Evolutionary conservation across 192 early-diverging fungal genomes (phyloP).

Genomic region (Geranomyces michiganensis): DNA sequence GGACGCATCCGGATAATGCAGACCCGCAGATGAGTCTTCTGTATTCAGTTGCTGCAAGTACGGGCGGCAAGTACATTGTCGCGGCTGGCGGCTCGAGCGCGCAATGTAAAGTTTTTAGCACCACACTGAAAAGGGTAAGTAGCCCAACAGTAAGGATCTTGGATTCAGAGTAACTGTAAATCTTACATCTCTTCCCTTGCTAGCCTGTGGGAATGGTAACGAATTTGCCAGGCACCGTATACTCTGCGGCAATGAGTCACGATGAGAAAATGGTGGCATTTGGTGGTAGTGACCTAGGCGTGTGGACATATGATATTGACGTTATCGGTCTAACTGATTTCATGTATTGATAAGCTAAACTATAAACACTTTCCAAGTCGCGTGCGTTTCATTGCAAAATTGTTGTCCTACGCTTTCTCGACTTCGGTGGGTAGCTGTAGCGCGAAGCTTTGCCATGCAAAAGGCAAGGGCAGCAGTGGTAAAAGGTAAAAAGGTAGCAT

Average conservation of each 20-base stretch:
- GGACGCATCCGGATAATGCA: constrained; percentile 41
- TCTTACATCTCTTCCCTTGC: not conserved
- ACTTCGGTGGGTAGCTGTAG: too few species aligned
- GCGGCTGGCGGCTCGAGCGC: constrained; percentile 49
- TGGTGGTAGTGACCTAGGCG: constrained; percentile 43
- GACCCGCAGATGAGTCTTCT: constrained; percentile 28
- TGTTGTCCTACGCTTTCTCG: too few species aligned
- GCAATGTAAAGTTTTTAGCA: constrained; percentile 48
- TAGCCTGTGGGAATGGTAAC: constrained; percentile 49
- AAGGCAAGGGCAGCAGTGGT: too few species aligned
- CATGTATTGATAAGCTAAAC: constrained; percentile 34
- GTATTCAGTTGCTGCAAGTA: constrained; percentile 43
- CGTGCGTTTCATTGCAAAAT: too few species aligned
- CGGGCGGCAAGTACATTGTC: constrained; percentile 39
- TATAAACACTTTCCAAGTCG: too few species aligned
- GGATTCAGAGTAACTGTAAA: too few species aligned
- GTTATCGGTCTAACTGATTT: constrained; percentile 34
- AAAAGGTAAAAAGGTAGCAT: too few species aligned
- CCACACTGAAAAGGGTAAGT: constrained; percentile 33
- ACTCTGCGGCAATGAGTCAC: constrained; percentile 39
- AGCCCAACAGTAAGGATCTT: not conserved
- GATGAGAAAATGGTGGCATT: constrained; percentile 48
- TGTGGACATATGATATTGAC: constrained; percentile 52
- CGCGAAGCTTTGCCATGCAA: too few species aligned
- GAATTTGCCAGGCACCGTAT: constrained; percentile 44